Evolutionary conservation across 2,329 filamentous ascomycete genomes (phyloP).

Genomic region (Geosmithia morbida): DNA sequence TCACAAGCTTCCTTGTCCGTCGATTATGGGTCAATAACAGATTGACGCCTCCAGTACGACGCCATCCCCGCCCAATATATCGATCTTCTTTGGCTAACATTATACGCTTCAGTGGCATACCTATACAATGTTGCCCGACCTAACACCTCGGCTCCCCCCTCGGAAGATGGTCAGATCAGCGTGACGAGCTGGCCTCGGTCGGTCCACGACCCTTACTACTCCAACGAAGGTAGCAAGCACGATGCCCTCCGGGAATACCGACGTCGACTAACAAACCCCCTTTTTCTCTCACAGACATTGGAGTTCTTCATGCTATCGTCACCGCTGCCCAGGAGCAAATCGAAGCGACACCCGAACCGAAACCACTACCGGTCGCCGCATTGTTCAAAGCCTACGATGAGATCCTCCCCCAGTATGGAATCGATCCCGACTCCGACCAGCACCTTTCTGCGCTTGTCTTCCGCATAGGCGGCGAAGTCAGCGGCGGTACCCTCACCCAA

Average conservation of each 20-base stretch:
- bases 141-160: conserved; percentile 3
- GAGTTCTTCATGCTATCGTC: conserved; percentile 65
- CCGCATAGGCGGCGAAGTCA: conserved; percentile 55
- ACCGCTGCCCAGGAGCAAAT: conserved; percentile 52
- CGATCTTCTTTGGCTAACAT: background rate
- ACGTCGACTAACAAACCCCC: conserved; percentile 4
- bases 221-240: conserved; percentile 38
- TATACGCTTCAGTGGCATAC: conserved; percentile 3
- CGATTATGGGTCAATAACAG: conserved; percentile 19
- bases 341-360: conserved; percentile 38
- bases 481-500: conserved; percentile 43
- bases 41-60: conserved; percentile 13
- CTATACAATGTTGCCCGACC: background rate
- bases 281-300: conserved; percentile 47
- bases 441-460: conserved; percentile 68
- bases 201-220: conserved; percentile 32
- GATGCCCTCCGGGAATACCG: background rate
- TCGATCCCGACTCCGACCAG: conserved; percentile 59
- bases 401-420: conserved; percentile 54
- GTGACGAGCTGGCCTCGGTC: conserved; percentile 12
- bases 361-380: conserved; percentile 57
- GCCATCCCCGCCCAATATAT: background rate
- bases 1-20: background rate
- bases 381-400: conserved; percentile 72
- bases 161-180: conserved; percentile 13